Percentiles rank a stretch among this genome's conserved stretches.
Conservation (phyloP, 2,329 filamentous ascomycete species). For the Xylaria multiplex region DNA sequence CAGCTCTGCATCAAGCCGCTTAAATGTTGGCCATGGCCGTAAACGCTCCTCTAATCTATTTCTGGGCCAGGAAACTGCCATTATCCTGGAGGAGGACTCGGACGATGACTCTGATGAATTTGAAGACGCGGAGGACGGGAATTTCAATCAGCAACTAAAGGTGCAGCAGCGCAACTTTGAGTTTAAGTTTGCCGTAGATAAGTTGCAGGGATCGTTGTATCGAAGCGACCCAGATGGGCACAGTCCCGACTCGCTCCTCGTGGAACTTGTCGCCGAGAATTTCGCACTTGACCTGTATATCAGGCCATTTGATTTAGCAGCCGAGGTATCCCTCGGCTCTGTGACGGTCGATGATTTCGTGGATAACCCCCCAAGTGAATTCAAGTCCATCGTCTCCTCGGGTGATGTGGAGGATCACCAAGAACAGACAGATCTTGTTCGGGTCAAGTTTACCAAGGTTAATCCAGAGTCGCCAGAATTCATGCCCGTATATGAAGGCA, state of each 20-base stretch:
- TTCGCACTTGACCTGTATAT: conserved; percentile 91
- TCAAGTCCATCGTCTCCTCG: conserved; percentile 97
- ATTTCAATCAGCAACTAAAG: conserved; percentile 68
- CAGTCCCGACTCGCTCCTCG: conserved; percentile 81
- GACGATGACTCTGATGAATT: conserved; percentile 72
- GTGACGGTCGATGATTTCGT: conserved; percentile 95
- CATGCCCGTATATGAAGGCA: conserved; percentile 87
- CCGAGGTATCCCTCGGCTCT: conserved; percentile 87
- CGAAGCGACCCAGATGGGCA: conserved; percentile 82
- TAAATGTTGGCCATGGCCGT: conserved; percentile 60
- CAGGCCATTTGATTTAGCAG: conserved; percentile 89
- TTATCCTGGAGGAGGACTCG: conserved; percentile 80
- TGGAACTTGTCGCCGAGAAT: conserved; percentile 88
- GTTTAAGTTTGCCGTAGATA: conserved; percentile 95
- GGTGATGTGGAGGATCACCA: conserved; percentile 76
- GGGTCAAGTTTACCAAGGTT: conserved; percentile 88
- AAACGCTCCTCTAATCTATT: conserved; percentile 77
- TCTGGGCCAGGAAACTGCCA: conserved; percentile 74
- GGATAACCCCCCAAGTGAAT: conserved; percentile 85
- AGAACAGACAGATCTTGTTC: conserved; percentile 82
- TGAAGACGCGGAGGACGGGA: conserved; percentile 72
- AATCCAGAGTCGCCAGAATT: conserved; percentile 94
- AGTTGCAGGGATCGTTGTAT: conserved; percentile 91
- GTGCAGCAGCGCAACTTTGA: conserved; percentile 93
- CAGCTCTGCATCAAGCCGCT: conserved; percentile 59